These are phyloP conservation scores for Kodamaea suecica DNA, from an alignment of 1,139 yeast species.

Conservation along the genomic window DNA sequence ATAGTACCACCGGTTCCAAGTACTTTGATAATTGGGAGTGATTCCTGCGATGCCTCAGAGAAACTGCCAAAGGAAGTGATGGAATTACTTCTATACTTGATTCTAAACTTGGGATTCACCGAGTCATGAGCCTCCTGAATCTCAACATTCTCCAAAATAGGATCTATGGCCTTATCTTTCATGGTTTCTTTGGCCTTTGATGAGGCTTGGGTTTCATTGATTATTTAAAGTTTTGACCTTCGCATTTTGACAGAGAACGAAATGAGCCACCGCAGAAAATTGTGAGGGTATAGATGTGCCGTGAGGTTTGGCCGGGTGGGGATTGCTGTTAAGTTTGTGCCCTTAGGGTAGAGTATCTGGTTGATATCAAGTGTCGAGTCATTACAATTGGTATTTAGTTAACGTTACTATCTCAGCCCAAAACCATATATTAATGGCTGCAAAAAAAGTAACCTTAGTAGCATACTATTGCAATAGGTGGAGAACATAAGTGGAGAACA, in stretches of 20 bases:
- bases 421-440: too few species aligned
- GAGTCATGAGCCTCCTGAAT: constrained; percentile 18
- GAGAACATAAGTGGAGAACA: too few species aligned
- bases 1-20: constrained; percentile 75
- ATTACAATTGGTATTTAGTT: too few species aligned
- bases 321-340: too few species aligned
- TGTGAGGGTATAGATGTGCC: background rate
- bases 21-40: constrained; percentile 49
- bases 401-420: too few species aligned
- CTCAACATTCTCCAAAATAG: constrained; percentile 9
- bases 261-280: background rate
- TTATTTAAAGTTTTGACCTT: too few species aligned
- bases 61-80: constrained; percentile 15
- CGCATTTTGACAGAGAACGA: background rate
- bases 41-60: constrained; percentile 14
- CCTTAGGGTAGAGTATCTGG: too few species aligned
- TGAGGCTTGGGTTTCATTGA: too few species aligned
- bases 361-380: too few species aligned
- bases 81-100: constrained; percentile 22
- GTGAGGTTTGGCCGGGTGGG: background rate
- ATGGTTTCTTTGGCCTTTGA: too few species aligned
- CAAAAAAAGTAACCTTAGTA: too few species aligned
- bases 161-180: background rate
- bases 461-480: too few species aligned
- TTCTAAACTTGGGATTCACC: constrained; percentile 21